phyloP scores from a whole-genome alignment of 371 early-diverging fungal species.

The Ordospora colligata region DNA sequence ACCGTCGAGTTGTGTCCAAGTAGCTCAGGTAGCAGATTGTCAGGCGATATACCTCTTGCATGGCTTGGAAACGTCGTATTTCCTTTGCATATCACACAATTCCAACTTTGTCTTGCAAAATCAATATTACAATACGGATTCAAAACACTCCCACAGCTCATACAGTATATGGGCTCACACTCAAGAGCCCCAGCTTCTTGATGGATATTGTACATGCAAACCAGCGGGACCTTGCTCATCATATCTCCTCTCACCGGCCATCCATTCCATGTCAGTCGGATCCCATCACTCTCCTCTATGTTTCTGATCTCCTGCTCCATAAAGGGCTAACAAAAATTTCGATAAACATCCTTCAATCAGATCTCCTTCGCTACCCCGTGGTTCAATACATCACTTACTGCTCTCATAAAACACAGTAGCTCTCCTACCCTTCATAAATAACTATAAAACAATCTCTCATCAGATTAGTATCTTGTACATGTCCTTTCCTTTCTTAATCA shows the following conservation, averaged over 20 bases:
- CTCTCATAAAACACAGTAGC: too few relatives aligned
- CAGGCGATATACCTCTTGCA: slow-evolving; percentile 83
- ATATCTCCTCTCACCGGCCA: slow-evolving; percentile 84
- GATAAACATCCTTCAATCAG: slow-evolving; percentile 37
- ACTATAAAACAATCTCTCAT: neutral
- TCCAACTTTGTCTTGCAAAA: slow-evolving; percentile 85
- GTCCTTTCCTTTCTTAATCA: slow-evolving; percentile 43
- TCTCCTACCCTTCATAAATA: too few relatives aligned
- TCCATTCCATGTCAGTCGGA: slow-evolving; percentile 91
- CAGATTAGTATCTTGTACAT: slow-evolving; percentile 35
- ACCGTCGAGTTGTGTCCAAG: slow-evolving; percentile 81
- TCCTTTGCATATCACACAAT: slow-evolving; percentile 91
- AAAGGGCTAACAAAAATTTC: slow-evolving; percentile 17
- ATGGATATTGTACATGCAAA: slow-evolving; percentile 84
- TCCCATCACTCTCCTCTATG: slow-evolving; percentile 62
- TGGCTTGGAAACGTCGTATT: slow-evolving; percentile 94
- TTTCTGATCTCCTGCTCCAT: slow-evolving; percentile 59
- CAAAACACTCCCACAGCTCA: slow-evolving; percentile 83
- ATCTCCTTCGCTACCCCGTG: neutral
- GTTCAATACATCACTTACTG: neutral
- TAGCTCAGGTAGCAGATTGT: slow-evolving; percentile 88
- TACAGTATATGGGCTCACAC: slow-evolving; percentile 91
- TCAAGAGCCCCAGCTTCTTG: slow-evolving; percentile 71
- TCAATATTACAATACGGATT: slow-evolving; percentile 94
- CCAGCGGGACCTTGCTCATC: slow-evolving; percentile 85